These are phyloP conservation scores for Solanum pennellii DNA, from an alignment of 257 asterid species.

Conservation along the genomic window DNA sequence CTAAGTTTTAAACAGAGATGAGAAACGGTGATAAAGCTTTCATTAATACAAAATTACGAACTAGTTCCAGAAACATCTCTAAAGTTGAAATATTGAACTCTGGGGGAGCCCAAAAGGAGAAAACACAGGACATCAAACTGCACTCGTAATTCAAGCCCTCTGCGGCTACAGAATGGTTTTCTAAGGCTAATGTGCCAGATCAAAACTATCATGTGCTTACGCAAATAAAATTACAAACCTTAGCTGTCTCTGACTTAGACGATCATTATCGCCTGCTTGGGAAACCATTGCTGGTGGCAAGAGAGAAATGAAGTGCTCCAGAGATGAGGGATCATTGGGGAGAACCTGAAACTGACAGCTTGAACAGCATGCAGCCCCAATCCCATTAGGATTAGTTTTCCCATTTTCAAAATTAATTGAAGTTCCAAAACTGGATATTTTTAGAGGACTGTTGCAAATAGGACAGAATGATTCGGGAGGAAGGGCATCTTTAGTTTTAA, in stretches of 20 bases:
- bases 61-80: neutral
- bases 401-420: constrained; percentile 11
- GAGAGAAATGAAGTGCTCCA: constrained; percentile 44
- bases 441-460: constrained; percentile 74
- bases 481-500: constrained; percentile 46
- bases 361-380: constrained; percentile 32
- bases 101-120: neutral
- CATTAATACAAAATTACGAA: neutral
- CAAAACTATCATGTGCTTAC: neutral
- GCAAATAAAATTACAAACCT: constrained; percentile 28
- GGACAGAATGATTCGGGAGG: constrained; percentile 65
- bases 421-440: constrained; percentile 19
- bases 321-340: constrained; percentile 45
- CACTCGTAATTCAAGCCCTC: neutral
- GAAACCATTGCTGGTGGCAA: constrained; percentile 48
- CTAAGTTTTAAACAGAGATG: neutral
- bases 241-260: constrained; percentile 13
- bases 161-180: neutral
- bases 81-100: neutral
- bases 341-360: constrained; percentile 92
- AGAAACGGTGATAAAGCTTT: neutral
- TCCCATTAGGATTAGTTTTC: constrained; percentile 13
- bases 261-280: constrained; percentile 9
- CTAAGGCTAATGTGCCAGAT: neutral
- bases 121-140: neutral